Percentiles rank a stretch among this genome's conserved stretches.
phyloP scores from a whole-genome alignment of 495 filamentous ascomycete species.

The Aspergillus haitiensis region DNA sequence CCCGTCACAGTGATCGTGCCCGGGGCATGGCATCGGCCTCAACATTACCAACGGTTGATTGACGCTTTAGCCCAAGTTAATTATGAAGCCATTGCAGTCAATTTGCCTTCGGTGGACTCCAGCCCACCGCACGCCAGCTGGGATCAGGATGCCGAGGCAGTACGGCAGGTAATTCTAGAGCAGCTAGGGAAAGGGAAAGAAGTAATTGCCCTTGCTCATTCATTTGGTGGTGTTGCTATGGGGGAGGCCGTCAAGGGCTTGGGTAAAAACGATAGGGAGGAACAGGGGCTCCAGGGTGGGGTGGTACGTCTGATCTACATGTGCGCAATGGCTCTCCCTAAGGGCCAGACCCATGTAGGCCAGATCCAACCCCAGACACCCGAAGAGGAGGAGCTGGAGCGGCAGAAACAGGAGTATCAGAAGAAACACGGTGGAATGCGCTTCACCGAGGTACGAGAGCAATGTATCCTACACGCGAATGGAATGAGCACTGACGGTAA shows the following conservation, averaged over 20 bases:
- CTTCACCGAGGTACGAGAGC: constrained; percentile 19
- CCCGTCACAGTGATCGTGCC: constrained; percentile 41
- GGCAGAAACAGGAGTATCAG: constrained; percentile 21
- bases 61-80: constrained; percentile 29
- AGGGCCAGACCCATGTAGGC: constrained; percentile 26
- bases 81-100: constrained; percentile 33
- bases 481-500: too few relatives aligned
- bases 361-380: constrained; percentile 26
- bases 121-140: constrained; percentile 31
- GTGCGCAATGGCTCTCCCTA: constrained; percentile 32
- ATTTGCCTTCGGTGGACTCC: constrained; percentile 31
- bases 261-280: constrained; percentile 37
- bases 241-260: constrained; percentile 40
- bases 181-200: constrained; percentile 32
- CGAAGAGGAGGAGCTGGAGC: constrained; percentile 31
- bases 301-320: constrained; percentile 45
- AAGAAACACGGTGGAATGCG: constrained; percentile 23
- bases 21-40: constrained; percentile 45
- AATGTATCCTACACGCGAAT: too few relatives aligned
- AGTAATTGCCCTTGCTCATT: constrained; percentile 40
- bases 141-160: constrained; percentile 31
- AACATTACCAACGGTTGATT: constrained; percentile 38
- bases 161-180: constrained; percentile 28
- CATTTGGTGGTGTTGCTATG: constrained; percentile 40
- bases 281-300: constrained; percentile 39